Base-by-base conservation (phyloP, 2,329 filamentous ascomycete species). In the Paracorniculantispora psalliotae region DNA sequence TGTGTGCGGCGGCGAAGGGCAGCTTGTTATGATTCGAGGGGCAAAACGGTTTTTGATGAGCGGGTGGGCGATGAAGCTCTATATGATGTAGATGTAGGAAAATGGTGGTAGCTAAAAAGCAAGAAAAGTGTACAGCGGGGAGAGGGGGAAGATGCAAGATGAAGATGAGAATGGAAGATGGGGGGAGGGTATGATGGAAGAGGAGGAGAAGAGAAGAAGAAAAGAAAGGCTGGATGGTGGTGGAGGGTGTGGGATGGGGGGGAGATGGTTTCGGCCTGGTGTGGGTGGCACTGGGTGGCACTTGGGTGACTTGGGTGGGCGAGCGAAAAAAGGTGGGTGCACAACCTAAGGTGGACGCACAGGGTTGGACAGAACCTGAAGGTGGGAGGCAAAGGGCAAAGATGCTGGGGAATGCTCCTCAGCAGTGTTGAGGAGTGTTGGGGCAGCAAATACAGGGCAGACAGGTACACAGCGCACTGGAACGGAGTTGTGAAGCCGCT, bases 161-260 rank as follows among this genome's bases (percentile, higher is more conserved):
- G 41, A 25, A 37, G 48, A 41, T 48, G 49, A 43, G 21, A 50
- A 58, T 57, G 39, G 30, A 53, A 48, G 41, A 55, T 52, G 50
- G 37, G n/a, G n/a, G 30, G 55, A 37, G 26, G 19, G 21, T 43
- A 46, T 49, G 35, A 37, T 17, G 33, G 37, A 57, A 25, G 51
- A 30, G 48, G 53, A 43, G 50, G 50, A 30, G 52, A 57, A 49
- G 48, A 28, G 50, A 47, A 52, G 57, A 59, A 51, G 57, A 59
- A 59, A 59, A 54, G 57, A 48, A 59, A 54, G 50, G 49, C 25
- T 53, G 48, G 57, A 55, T 26, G 21, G 50, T 30, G 50, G 56
- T 47, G n/a, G n/a, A n/a, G 48, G 55, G 37, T 44, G 57, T 47
- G 57, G 49, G 39, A 30, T 46, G 49, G 37, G 49, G 37, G 56